Percentiles rank a stretch among this genome's conserved stretches.
Conservation (phyloP, 1,139 yeast genomes). For the Blastobotrys illinoisensis region DNA sequence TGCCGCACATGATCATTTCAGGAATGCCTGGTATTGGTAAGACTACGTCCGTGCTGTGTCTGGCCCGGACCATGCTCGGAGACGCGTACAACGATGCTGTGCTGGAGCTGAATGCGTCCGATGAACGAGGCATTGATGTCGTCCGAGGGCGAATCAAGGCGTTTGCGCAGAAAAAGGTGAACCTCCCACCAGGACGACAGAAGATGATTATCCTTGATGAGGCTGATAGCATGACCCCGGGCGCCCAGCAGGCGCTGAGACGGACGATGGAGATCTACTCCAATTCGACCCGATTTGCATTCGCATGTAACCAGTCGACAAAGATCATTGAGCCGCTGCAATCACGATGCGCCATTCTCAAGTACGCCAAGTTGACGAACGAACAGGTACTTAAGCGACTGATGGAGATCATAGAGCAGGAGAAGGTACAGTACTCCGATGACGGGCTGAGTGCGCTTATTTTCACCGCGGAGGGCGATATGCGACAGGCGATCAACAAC, state of each 20-base stretch:
- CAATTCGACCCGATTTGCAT: constrained; percentile 91
- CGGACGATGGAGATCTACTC: constrained; percentile 97
- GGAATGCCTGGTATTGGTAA: constrained; percentile 98
- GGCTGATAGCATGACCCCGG: constrained; percentile 98
- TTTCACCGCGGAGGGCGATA: constrained; percentile 98
- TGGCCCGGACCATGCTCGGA: constrained; percentile 80
- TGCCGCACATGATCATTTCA: constrained; percentile 93
- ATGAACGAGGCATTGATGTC: constrained; percentile 93
- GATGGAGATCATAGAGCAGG: constrained; percentile 63
- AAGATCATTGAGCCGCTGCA: constrained; percentile 96
- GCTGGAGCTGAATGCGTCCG: constrained; percentile 89
- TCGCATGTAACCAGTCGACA: constrained; percentile 92
- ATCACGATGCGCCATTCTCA: constrained; percentile 89
- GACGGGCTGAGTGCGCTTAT: constrained; percentile 92
- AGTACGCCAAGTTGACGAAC: constrained; percentile 76
- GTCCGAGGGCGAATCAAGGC: constrained; percentile 89
- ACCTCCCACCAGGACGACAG: constrained; percentile 67
- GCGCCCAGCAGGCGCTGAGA: constrained; percentile 95
- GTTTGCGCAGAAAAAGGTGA: constrained; percentile 90
- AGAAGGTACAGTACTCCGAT: constrained; percentile 71
- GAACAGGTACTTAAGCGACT: constrained; percentile 78
- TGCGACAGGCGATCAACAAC: constrained; percentile 96
- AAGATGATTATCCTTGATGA: constrained; percentile 89
- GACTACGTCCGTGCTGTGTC: constrained; percentile 87
- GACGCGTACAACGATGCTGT: constrained; percentile 70